phyloP scores from a whole-genome alignment of 2,329 filamentous ascomycete genomes.

The Nemania sp. region DNA sequence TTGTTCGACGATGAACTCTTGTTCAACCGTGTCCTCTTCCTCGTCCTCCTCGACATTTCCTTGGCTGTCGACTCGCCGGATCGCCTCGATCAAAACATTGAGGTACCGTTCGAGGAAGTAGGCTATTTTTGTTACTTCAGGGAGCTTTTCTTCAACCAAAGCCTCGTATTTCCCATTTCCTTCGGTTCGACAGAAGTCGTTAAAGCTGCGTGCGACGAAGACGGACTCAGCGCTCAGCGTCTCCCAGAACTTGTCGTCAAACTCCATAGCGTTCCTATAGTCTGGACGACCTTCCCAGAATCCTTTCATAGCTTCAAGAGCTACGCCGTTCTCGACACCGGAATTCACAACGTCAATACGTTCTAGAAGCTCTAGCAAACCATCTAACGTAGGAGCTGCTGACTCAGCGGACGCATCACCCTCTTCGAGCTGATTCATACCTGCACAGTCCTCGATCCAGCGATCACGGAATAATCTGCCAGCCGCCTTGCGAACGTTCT shows the following conservation, averaged over 20 bases:
- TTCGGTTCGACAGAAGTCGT: conserved; percentile 86
- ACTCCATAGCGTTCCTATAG: conserved; percentile 77
- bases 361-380: conserved; percentile 89
- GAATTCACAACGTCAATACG: conserved; percentile 94
- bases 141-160: conserved; percentile 90
- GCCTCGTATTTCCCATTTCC: conserved; percentile 79
- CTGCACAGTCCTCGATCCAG: conserved; percentile 97
- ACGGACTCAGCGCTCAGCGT: conserved; percentile 85
- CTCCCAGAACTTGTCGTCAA: conserved; percentile 83
- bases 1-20: conserved; percentile 96
- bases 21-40: conserved; percentile 86
- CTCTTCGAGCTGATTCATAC: conserved; percentile 69
- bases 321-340: conserved; percentile 88
- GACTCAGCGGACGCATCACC: conserved; percentile 67
- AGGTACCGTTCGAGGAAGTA: conserved; percentile 88
- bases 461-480: conserved; percentile 90
- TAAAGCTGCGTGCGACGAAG: conserved; percentile 92
- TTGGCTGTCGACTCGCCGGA: conserved; percentile 67
- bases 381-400: conserved; percentile 79
- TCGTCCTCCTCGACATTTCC: conserved; percentile 68
- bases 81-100: conserved; percentile 72
- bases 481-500: conserved; percentile 91
- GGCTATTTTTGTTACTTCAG: conserved; percentile 91
- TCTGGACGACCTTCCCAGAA: conserved; percentile 96
- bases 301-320: conserved; percentile 91